A percentile compares a stretch with the other conserved stretches of the same genome.
Evolutionary conservation across 2,329 filamentous ascomycete species (phyloP).

Genomic region (Beauveria sp.): DNA sequence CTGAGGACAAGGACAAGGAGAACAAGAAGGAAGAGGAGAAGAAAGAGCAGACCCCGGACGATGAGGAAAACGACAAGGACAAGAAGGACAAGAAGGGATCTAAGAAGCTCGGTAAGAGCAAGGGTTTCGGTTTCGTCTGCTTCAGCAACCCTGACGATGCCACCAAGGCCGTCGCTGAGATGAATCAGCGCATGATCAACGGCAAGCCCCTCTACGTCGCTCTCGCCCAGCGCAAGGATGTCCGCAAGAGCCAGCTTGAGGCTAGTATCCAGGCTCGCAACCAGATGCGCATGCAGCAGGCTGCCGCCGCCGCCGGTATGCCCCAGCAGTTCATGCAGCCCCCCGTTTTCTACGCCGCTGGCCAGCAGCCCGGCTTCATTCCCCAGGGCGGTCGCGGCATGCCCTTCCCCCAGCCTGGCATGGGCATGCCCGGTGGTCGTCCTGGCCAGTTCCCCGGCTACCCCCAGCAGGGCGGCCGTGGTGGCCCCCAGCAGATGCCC

Average conservation of each 20-base stretch:
- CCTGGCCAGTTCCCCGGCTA: conserved; percentile 82
- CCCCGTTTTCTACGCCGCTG: conserved; percentile 85
- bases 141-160: conserved; percentile 99
- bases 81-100: conserved; percentile 51
- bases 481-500: conserved; percentile 79
- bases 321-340: conserved; percentile 82
- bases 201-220: conserved; percentile 97
- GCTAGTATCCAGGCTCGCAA: conserved; percentile 98
- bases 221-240: conserved; percentile 97
- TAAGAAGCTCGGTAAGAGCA: conserved; percentile 88
- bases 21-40: conserved; percentile 39
- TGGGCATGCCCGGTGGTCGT: conserved; percentile 66
- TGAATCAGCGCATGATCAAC: conserved; percentile 99
- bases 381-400: conserved; percentile 58
- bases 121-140: conserved; percentile 99
- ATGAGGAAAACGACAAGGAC: conserved; percentile 43
- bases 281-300: conserved; percentile 97
- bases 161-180: conserved; percentile 97
- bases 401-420: conserved; percentile 56
- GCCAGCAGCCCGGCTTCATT: conserved; percentile 66
- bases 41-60: conserved; percentile 35
- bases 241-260: conserved; percentile 98
- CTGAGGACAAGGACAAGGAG: conserved; percentile 45
- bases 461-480: conserved; percentile 81
- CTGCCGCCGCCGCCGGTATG: conserved; percentile 82